These are phyloP conservation scores for Clavispora phyllophila DNA, from an alignment of 805 yeast species.

Conservation along the genomic window DNA sequence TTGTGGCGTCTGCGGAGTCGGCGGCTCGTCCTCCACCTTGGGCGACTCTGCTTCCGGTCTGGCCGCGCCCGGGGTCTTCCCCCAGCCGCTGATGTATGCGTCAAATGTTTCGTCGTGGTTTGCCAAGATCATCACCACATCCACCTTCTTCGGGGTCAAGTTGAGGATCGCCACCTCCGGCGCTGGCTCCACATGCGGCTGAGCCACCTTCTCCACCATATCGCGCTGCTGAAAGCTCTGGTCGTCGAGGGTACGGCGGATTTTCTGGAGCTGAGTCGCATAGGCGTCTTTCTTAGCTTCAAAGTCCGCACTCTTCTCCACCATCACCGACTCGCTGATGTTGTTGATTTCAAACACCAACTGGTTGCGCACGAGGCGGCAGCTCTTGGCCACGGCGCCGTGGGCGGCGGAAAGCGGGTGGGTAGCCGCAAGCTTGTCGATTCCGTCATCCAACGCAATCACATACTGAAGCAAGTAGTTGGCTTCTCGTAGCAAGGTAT, in stretches of 20 bases:
- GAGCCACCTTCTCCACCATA: constrained; percentile 7
- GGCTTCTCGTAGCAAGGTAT: constrained; percentile 32
- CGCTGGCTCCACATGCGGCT: background rate
- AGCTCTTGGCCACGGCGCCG: constrained; percentile 9
- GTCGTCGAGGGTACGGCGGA: constrained; percentile 23
- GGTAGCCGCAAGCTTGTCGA: background rate
- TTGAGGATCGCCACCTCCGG: background rate
- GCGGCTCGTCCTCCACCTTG: background rate
- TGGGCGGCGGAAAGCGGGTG: constrained; percentile 1
- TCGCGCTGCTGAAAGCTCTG: constrained; percentile 20
- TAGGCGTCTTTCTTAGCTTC: constrained; percentile 20
- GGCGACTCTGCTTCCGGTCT: background rate
- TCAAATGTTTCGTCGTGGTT: constrained; percentile 5
- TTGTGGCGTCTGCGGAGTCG: background rate
- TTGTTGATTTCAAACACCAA: constrained; percentile 28
- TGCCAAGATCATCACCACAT: constrained; percentile 5
- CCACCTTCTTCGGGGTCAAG: constrained; percentile 6
- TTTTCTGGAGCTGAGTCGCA: constrained; percentile 17
- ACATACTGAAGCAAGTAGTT: constrained; percentile 32
- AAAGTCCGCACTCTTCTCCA: constrained; percentile 21
- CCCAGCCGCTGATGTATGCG: constrained; percentile 10
- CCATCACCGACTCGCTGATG: constrained; percentile 25
- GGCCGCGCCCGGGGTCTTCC: background rate
- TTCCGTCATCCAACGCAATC: constrained; percentile 21
- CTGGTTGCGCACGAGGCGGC: constrained; percentile 22